These are phyloP conservation scores for Fusarium euwallaceae DNA, from an alignment of 2,329 filamentous ascomycete species.

Conservation along the genomic window DNA sequence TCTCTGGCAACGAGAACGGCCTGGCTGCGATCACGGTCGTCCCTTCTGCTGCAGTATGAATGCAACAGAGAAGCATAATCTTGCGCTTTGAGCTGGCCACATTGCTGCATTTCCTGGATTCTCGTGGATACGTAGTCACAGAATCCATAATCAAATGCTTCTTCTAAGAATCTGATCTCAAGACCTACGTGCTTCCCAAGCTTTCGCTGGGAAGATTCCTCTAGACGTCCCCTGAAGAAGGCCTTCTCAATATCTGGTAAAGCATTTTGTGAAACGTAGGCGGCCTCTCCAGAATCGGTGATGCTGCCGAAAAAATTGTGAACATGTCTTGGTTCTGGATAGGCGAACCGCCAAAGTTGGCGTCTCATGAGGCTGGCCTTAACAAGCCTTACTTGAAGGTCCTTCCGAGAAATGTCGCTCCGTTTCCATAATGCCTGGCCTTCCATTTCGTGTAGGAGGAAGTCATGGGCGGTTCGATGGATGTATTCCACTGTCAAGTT, in stretches of 20 bases:
- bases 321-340: not conserved
- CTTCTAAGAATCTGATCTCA: not conserved
- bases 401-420: not conserved
- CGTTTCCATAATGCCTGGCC: not conserved
- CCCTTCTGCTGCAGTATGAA: not conserved
- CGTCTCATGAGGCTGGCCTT: not conserved
- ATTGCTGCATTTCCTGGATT: not conserved
- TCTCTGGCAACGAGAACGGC: not conserved
- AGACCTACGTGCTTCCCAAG: not conserved
- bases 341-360: not conserved
- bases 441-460: not conserved
- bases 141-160: not conserved
- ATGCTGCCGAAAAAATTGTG: not conserved
- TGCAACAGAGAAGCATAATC: not conserved
- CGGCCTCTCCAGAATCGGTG: not conserved
- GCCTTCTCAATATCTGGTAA: not conserved
- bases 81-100: not conserved
- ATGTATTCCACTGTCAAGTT: not conserved
- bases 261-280: not conserved
- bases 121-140: not conserved
- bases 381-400: not conserved
- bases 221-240: not conserved
- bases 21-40: fast-evolving
- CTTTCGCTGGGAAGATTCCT: too few relatives aligned
- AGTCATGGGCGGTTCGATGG: not conserved